Percentiles rank a stretch among this genome's conserved stretches.
These are phyloP conservation scores for Cruciata laevipes DNA, from an alignment of 257 asterid genomes.

Conservation along the genomic window DNA sequence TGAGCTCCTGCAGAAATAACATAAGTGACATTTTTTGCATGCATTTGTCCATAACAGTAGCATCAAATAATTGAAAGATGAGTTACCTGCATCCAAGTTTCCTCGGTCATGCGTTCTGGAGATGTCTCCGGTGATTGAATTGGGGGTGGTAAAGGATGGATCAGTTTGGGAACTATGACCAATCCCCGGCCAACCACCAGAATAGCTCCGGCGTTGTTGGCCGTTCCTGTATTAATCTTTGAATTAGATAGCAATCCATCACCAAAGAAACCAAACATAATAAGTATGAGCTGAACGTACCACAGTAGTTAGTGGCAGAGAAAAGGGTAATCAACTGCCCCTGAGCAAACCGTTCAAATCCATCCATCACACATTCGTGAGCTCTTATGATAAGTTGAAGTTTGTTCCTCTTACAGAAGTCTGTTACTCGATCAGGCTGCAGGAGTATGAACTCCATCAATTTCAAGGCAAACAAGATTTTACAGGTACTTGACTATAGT, in stretches of 20 bases:
- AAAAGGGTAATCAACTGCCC: constrained; percentile 96
- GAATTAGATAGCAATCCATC: constrained; percentile 18
- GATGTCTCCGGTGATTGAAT: constrained; percentile 90
- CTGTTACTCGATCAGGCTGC: constrained; percentile 99
- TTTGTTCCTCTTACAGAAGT: constrained; percentile 90
- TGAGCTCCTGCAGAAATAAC: constrained; percentile 60
- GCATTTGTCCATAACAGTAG: background rate
- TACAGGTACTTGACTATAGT: constrained; percentile 2
- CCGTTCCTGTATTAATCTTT: constrained; percentile 58
- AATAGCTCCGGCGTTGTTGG: constrained; percentile 96
- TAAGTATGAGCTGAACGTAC: constrained; percentile 30
- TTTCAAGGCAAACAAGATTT: background rate
- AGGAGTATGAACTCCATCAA: constrained; percentile 9
- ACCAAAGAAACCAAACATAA: background rate
- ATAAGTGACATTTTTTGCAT: background rate
- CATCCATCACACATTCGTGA: constrained; percentile 99
- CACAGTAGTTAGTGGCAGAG: constrained; percentile 99
- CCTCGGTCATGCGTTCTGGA: constrained; percentile 73
- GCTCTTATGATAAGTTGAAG: constrained; percentile 91
- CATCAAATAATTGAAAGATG: background rate
- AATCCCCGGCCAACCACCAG: constrained; percentile 93
- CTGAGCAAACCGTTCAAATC: constrained; percentile 96
- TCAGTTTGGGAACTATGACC: constrained; percentile 84
- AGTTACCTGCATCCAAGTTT: constrained; percentile 98
- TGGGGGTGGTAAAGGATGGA: constrained; percentile 98